Evolutionary conservation across 2,329 filamentous ascomycete species (phyloP), one percentile per base, ranked within the genome.

Genomic region (Orbilia quercus): DNA sequence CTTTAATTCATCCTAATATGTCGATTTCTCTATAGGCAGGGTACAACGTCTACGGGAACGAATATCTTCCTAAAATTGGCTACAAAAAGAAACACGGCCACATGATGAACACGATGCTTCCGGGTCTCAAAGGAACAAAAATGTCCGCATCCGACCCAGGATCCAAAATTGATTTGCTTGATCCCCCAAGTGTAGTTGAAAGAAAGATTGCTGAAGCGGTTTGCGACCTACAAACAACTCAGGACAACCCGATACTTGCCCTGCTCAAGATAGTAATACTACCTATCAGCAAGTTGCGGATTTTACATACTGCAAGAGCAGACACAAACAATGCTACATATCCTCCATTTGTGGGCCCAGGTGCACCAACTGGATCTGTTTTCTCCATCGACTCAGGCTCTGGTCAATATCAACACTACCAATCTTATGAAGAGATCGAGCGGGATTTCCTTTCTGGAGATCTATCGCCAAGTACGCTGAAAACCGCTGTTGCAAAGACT

Each of bases 111-210:
- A 48, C 5, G 25, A 54, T 74, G 47, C 28, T 74, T 2, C 60
- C 69, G 1, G 69, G 69, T 18, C 54, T 74, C 7, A 74, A 38
- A 0, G 62, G 69, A 5, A 54, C 48, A 11, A 73, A 74, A 23
- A 67, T 74, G 69, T 74, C 62, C 23, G 69, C 69, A 2, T 74
- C 69, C 5, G 31, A 60, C 31, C 69, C 62, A 28, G 40, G n/a
- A 20, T 67, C 69, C 11, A 74, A 74, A 50, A 67, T 74, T 34
- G 69, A 74, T 51, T 20, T 62, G 16, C 34, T 74, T 18, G 69
- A 74, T 16, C 36, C 69, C 12, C 69, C 62, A 0, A 62, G 67
- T 11, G 25, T 50, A 23, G 55, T 67, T n/a, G 12, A 50, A 9
- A 42, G 42, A 14, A 74, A 67, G 31, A 67, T 74, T 34, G 40